These are phyloP conservation scores for Suillus plorans DNA, from an alignment of 768 basidiomycete species.

Conservation along the genomic window DNA sequence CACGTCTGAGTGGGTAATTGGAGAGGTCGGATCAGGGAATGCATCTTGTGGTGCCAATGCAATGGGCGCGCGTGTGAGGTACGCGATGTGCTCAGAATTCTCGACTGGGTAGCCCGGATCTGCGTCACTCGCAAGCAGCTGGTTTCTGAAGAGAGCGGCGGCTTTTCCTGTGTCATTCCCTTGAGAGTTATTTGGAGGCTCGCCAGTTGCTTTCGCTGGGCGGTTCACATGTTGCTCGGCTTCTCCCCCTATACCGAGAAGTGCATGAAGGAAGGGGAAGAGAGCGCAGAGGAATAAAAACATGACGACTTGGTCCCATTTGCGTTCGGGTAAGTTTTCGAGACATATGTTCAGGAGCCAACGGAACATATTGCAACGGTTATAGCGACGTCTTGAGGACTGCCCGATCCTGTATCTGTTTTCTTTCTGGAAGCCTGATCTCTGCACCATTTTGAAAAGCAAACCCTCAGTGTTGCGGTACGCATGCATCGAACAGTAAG, in stretches of 20 bases:
- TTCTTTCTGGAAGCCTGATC: neutral
- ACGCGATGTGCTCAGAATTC: conserved; percentile 18
- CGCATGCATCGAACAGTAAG: neutral
- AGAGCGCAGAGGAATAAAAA: conserved; percentile 24
- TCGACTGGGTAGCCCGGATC: conserved; percentile 20
- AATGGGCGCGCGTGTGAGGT: conserved; percentile 6
- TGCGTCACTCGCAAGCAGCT: conserved; percentile 2
- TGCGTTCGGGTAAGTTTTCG: conserved; percentile 12
- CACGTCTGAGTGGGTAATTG: neutral
- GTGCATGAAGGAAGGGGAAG: conserved; percentile 25
- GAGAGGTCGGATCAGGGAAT: conserved; percentile 22
- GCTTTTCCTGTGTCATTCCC: neutral
- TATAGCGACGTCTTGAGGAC: neutral
- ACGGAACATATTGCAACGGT: neutral
- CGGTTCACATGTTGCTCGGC: conserved; percentile 2
- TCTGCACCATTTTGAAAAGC: neutral
- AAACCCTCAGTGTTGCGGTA: neutral
- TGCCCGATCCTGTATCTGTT: neutral
- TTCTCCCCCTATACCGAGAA: conserved; percentile 21
- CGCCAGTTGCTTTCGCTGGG: conserved; percentile 1
- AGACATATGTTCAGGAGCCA: neutral
- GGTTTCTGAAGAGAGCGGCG: neutral
- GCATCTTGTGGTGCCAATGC: conserved; percentile 18
- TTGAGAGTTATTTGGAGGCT: conserved; percentile 1
- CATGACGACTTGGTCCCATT: conserved; percentile 24